phyloP scores from a whole-genome alignment of 2,329 filamentous ascomycete species.

The Volutella citrinella region DNA sequence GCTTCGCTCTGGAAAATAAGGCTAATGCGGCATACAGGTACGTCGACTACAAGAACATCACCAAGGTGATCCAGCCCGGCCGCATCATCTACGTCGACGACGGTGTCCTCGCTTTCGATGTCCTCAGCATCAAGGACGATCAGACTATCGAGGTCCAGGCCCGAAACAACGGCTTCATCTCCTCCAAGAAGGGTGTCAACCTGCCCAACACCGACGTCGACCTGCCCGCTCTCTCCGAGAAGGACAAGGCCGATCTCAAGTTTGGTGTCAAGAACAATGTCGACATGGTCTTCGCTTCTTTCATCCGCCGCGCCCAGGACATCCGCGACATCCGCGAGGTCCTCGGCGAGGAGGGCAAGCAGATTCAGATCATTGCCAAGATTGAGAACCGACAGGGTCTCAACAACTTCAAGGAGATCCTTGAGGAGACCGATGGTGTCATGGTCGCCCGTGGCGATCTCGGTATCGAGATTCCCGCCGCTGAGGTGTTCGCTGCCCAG shows the following conservation, averaged over 20 bases:
- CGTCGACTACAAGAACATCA: slow-evolving; percentile 99
- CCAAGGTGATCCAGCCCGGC: slow-evolving; percentile 89
- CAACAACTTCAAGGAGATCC: slow-evolving; percentile 99
- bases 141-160: slow-evolving; percentile 84
- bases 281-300: slow-evolving; percentile 98
- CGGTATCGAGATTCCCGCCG: slow-evolving; percentile 97
- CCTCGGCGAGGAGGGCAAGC: slow-evolving; percentile 85
- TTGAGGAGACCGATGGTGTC: slow-evolving; percentile 94
- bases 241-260: slow-evolving; percentile 89
- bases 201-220: slow-evolving; percentile 98
- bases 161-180: slow-evolving; percentile 98
- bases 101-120: slow-evolving; percentile 94
- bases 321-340: slow-evolving; percentile 90
- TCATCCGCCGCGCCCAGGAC: slow-evolving; percentile 92
- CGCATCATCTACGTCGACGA: slow-evolving; percentile 98
- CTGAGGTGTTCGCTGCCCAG: slow-evolving; percentile 98
- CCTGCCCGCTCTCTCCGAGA: slow-evolving; percentile 93
- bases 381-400: slow-evolving; percentile 99
- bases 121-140: slow-evolving; percentile 81
- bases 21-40: too few relatives aligned
- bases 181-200: slow-evolving; percentile 98
- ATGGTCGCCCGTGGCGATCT: slow-evolving; percentile 97
- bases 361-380: slow-evolving; percentile 99
- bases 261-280: slow-evolving; percentile 99
- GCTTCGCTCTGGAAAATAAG: too few relatives aligned